These are phyloP conservation scores for Chytriomyces confervae DNA, from an alignment of 192 early-diverging fungal genomes.

Conservation along the genomic window DNA sequence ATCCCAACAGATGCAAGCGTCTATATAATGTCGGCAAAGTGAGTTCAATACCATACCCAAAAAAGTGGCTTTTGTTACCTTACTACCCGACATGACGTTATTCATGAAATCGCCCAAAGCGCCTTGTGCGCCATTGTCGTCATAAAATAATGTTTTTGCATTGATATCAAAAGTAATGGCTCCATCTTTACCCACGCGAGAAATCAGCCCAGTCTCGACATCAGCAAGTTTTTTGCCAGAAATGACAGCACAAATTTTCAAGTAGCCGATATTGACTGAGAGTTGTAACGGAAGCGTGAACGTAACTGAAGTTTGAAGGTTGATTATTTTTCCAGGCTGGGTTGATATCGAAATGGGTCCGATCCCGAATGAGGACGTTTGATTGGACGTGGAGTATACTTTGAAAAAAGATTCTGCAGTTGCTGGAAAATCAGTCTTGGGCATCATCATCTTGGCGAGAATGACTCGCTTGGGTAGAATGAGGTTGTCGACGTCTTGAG, in stretches of 20 bases:
- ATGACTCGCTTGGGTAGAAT: too few species aligned
- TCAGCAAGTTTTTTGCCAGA: constrained; percentile 27
- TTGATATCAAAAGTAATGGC: neutral
- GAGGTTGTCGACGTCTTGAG: too few species aligned
- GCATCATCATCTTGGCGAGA: too few species aligned
- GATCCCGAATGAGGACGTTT: neutral
- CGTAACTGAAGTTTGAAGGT: constrained; percentile 32
- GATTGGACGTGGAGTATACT: too few species aligned
- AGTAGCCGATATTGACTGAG: constrained; percentile 37
- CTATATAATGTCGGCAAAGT: too few species aligned
- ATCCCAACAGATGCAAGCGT: neutral
- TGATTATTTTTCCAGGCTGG: constrained; percentile 36
- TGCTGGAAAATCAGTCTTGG: too few species aligned
- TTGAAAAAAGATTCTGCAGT: too few species aligned
- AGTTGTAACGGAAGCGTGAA: constrained; percentile 35
- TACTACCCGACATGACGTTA: neutral
- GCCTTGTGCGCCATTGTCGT: neutral
- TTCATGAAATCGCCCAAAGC: neutral
- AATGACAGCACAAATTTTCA: constrained; percentile 27
- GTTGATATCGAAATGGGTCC: constrained; percentile 28
- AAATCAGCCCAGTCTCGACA: constrained; percentile 12
- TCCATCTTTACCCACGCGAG: neutral
- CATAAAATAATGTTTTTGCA: neutral
- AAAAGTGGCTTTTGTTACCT: neutral
- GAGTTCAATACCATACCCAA: too few species aligned